Conservation (phyloP, 805 yeast species). For the Wickerhamiella azyma region DNA sequence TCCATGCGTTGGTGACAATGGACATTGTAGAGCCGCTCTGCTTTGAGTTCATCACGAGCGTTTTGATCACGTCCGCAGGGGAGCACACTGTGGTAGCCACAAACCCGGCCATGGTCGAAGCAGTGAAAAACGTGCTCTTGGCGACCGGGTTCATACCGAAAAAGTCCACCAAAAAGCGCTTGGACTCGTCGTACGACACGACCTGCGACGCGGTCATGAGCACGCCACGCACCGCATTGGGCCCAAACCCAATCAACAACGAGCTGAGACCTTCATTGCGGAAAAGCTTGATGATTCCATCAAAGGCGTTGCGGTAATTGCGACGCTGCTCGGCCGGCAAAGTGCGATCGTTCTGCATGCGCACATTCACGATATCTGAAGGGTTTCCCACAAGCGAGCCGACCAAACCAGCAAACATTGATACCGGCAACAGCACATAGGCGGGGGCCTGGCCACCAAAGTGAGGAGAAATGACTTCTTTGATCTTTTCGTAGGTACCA, state of each 20-base stretch:
- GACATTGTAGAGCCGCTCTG: constrained; percentile 23
- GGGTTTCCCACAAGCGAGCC: constrained; percentile 87
- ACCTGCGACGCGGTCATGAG: constrained; percentile 87
- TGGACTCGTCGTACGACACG: constrained; percentile 71
- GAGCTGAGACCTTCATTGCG: constrained; percentile 47
- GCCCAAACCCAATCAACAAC: constrained; percentile 59
- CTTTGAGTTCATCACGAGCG: constrained; percentile 59
- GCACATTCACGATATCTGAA: constrained; percentile 71
- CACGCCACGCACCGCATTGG: constrained; percentile 68
- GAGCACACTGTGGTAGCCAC: constrained; percentile 88
- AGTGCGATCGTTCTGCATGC: constrained; percentile 82
- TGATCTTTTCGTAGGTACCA: constrained; percentile 70
- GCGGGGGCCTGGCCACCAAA: constrained; percentile 39
- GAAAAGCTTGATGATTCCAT: constrained; percentile 51
- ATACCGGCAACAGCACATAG: constrained; percentile 49
- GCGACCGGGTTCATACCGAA: constrained; percentile 43
- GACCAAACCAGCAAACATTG: constrained; percentile 72
- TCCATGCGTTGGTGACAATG: constrained; percentile 38
- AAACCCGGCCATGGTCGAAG: constrained; percentile 69
- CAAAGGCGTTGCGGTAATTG: constrained; percentile 63
- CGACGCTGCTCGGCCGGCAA: constrained; percentile 52
- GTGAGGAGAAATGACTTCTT: constrained; percentile 36
- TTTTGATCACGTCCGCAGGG: constrained; percentile 84
- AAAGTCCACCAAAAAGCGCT: constrained; percentile 39
- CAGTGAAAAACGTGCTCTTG: constrained; percentile 60